Evolutionary conservation across 2,329 filamentous ascomycete genomes (phyloP), one percentile per base, ranked within the genome.

Genomic region (Colletotrichum scovillei): DNA sequence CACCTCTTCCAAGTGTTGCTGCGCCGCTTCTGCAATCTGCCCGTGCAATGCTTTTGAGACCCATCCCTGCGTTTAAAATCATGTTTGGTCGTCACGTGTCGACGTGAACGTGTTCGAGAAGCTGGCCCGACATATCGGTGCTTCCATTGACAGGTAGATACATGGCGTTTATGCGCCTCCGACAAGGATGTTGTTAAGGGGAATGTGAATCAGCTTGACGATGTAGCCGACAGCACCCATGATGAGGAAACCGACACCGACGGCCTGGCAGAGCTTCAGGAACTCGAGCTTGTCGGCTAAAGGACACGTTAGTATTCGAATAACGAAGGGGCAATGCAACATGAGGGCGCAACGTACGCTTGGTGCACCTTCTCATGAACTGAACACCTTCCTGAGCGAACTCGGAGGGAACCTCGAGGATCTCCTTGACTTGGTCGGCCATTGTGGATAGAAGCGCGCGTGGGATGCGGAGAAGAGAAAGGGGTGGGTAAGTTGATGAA

Each of bases 211-310:
- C 79, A 93, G 87, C 87, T 93, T 93, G 80, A 93, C 90, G 75
- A 93, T 82, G 83, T 92, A 93, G 75, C 91, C 91, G 71, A 93
- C 91, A 60, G 90, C 89, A 75, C 91, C 91, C 91, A 92, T 93
- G 82, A 93, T 88, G 75, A 93, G 82, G 84, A 93, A 93, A 73
- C 92, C 92, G 75, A 92, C 88, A 72, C 91, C 92, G 75, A 93
- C 91, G 74, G 91, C 91, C 84, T 88, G 86, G 80, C 83, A 85
- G 69, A 86, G 81, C 76, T 83, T 82, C 67, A 85, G 78, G 75
- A 86, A 86, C 77, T 86, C 84, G 75, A 83, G 81, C 76, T 82
- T 79, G 67, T 86, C 84, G 59, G 75, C 75, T 76, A 14, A 14
- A 22, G 7, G 46, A 59, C 22, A 35, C n/a, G 42, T 74, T 57